Evolutionary conservation across 306 rosid genomes (phyloP).

Genomic region (Quercus suber): DNA sequence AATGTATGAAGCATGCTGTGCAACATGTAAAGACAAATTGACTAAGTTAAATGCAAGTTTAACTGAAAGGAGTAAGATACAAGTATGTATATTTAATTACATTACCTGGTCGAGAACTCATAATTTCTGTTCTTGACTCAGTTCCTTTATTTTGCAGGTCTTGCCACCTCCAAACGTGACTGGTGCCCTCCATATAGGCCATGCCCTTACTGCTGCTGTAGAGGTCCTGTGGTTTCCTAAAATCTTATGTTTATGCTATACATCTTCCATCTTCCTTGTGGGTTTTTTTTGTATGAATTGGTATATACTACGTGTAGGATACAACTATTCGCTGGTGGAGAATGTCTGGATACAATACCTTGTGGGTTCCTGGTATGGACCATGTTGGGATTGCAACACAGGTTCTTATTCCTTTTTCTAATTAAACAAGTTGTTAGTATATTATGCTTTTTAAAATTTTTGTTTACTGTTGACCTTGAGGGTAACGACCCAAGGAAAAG

Average conservation of each 20-base stretch:
- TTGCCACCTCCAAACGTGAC: constrained; percentile 96
- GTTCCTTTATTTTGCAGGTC: constrained; percentile 48
- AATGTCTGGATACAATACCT: constrained; percentile 86
- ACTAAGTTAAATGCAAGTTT: neutral
- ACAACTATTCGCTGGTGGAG: constrained; percentile 87
- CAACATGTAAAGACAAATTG: neutral
- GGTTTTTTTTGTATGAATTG: neutral
- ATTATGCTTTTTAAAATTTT: neutral
- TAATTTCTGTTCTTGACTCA: neutral
- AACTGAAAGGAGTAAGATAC: too few species aligned
- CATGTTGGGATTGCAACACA: constrained; percentile 99
- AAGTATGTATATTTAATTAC: too few species aligned
- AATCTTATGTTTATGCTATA: constrained; percentile 10
- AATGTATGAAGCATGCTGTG: too few species aligned
- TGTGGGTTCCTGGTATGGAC: constrained; percentile 99
- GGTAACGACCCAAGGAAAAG: too few species aligned
- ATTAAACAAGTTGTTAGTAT: neutral
- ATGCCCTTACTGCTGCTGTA: constrained; percentile 90
- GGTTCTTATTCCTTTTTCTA: constrained; percentile 40
- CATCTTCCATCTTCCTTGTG: neutral
- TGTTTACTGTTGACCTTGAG: neutral
- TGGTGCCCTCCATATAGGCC: constrained; percentile 96
- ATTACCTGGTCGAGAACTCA: neutral
- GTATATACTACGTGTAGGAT: constrained; percentile 55
- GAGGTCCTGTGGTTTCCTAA: constrained; percentile 45